Evolutionary conservation across 2,329 filamentous ascomycete species (phyloP).

Genomic region (Phaeosphaeria sp.): DNA sequence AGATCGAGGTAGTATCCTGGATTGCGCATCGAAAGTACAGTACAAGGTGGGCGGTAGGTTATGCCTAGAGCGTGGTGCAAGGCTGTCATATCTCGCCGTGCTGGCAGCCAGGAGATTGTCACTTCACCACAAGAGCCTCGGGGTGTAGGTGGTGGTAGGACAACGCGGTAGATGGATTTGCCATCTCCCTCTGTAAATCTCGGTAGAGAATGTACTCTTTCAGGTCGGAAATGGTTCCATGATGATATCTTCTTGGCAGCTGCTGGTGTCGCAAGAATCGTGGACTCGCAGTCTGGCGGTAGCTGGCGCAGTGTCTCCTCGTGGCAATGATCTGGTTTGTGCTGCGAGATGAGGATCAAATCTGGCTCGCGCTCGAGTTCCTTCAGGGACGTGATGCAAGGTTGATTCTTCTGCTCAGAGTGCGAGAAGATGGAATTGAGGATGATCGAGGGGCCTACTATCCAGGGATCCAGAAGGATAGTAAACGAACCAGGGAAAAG

Average conservation of each 20-base stretch:
- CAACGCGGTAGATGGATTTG: slow-evolving; percentile 55
- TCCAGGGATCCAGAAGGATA: slow-evolving; percentile 76
- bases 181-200: slow-evolving; percentile 51
- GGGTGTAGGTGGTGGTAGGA: slow-evolving; percentile 60
- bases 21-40: slow-evolving; percentile 39
- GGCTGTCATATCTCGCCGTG: slow-evolving; percentile 65
- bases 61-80: slow-evolving; percentile 73
- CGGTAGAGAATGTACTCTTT: slow-evolving; percentile 51
- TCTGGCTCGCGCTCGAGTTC: slow-evolving; percentile 62
- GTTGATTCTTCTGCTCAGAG: slow-evolving; percentile 61
- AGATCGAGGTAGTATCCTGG: slow-evolving; percentile 47
- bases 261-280: slow-evolving; percentile 70
- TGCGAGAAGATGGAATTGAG: slow-evolving; percentile 67
- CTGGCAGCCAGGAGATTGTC: slow-evolving; percentile 71
- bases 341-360: slow-evolving; percentile 65
- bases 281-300: slow-evolving; percentile 60
- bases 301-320: slow-evolving; percentile 71
- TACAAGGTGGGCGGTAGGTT: slow-evolving; percentile 69
- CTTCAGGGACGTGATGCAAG: slow-evolving; percentile 64
- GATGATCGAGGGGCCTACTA: slow-evolving; percentile 66
- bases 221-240: slow-evolving; percentile 71
- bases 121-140: slow-evolving; percentile 68
- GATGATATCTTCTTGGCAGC: slow-evolving; percentile 69
- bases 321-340: slow-evolving; percentile 74
- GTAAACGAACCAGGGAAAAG: slow-evolving; percentile 62